Conservation (phyloP, 495 filamentous ascomycete species). For the Aspergillus bertholletiae region DNA sequence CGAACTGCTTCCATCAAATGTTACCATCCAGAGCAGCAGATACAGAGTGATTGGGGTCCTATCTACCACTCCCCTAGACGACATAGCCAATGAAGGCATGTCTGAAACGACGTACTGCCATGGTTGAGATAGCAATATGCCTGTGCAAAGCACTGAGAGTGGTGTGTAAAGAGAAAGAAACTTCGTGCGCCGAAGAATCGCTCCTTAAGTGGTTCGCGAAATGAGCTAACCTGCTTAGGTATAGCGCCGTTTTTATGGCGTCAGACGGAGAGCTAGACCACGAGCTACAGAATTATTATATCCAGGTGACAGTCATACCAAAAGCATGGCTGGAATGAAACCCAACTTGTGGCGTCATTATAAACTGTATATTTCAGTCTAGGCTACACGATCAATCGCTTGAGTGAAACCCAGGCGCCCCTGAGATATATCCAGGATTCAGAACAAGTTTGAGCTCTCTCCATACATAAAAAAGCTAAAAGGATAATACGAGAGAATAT, state of each 20-base stretch:
- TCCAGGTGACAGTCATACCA: no score
- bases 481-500: no score
- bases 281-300: no score
- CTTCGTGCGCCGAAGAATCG: conserved; percentile 4
- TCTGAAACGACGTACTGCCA: conserved; percentile 42
- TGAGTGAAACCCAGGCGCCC: no score
- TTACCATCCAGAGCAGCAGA: conserved; percentile 85
- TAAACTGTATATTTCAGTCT: no score
- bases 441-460: no score
- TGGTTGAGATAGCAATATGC: conserved; percentile 49
- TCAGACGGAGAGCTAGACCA: no score
- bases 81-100: conserved; percentile 71
- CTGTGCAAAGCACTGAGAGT: conserved; percentile 47
- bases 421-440: no score
- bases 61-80: conserved; percentile 64
- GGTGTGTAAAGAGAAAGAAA: conserved; percentile 35
- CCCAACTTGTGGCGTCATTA: no score
- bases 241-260: conserved; percentile 11
- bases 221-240: conserved; percentile 11
- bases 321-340: no score
- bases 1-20: conserved; percentile 81
- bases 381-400: no score
- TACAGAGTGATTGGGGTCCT: conserved; percentile 72
- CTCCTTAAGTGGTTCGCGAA: conserved; percentile 11
- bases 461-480: no score